A percentile compares a stretch with the other conserved stretches of the same genome.
Evolutionary conservation across 2,329 filamentous ascomycete species (phyloP).

Genomic region (Aspergillus pseudoglaucus): DNA sequence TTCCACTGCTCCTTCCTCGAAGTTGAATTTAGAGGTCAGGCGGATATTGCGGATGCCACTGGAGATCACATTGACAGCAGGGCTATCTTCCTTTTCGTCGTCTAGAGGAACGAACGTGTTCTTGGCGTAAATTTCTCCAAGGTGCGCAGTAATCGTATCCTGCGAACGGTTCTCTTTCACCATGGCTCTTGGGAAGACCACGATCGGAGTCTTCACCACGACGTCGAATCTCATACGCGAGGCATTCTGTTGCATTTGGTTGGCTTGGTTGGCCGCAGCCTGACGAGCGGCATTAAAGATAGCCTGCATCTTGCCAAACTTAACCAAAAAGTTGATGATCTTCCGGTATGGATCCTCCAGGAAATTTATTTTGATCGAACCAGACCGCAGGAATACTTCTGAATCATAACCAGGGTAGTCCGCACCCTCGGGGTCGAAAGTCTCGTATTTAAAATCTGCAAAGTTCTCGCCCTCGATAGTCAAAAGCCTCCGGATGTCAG

Average conservation of each 20-base stretch:
- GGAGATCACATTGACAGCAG: constrained; percentile 80
- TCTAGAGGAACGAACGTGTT: constrained; percentile 86
- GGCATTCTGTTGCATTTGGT: constrained; percentile 82
- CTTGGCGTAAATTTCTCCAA: constrained; percentile 95
- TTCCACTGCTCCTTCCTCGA: constrained; percentile 63
- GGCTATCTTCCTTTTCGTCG: constrained; percentile 59
- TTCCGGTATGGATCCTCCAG: constrained; percentile 95
- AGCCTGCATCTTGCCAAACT: constrained; percentile 99
- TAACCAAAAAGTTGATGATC: constrained; percentile 95
- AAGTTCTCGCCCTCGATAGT: constrained; percentile 94
- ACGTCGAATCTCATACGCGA: constrained; percentile 92
- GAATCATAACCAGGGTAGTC: constrained; percentile 92
- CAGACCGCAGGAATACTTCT: constrained; percentile 80
- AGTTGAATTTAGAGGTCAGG: constrained; percentile 84
- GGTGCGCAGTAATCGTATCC: constrained; percentile 82
- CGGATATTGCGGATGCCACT: constrained; percentile 89
- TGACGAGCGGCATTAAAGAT: constrained; percentile 96
- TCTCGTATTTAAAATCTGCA: constrained; percentile 96
- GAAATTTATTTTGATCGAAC: constrained; percentile 95
- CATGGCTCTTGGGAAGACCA: constrained; percentile 82
- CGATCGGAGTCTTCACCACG: constrained; percentile 86
- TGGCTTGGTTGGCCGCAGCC: constrained; percentile 88
- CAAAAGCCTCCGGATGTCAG: constrained; percentile 75
- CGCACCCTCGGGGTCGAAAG: constrained; percentile 70
- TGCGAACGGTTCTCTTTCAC: constrained; percentile 58